Evolutionary conservation across 441 rosid genomes (phyloP).

Genomic region (Bruguiera hainesii): DNA sequence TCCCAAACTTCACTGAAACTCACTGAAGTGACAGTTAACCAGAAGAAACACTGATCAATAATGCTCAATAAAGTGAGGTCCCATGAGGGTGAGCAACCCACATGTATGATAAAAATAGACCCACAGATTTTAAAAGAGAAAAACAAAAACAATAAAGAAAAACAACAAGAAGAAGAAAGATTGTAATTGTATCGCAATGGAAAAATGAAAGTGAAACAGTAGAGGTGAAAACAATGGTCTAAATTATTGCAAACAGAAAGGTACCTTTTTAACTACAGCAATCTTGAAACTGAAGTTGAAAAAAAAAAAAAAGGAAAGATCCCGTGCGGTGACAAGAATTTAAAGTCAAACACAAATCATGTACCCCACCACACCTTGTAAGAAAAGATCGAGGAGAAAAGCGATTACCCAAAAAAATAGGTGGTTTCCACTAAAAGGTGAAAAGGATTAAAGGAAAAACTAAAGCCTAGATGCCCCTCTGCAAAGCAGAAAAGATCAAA

Average conservation of each 20-base stretch:
- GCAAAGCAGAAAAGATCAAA: not conserved
- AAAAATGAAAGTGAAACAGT: not conserved
- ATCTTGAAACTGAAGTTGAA: slow-evolving; percentile 13
- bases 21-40: slow-evolving; percentile 23
- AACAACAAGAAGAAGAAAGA: not conserved
- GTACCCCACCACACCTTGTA: slow-evolving; percentile 20
- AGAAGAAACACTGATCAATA: slow-evolving; percentile 17
- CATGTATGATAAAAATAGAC: slow-evolving; percentile 9
- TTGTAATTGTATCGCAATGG: not conserved
- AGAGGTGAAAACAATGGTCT: not conserved
- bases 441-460: not conserved
- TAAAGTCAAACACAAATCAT: slow-evolving; percentile 28
- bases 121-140: not conserved
- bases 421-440: not conserved
- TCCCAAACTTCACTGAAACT: slow-evolving; percentile 37
- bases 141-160: not conserved
- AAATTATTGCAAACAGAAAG: slow-evolving; percentile 15
- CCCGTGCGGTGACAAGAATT: slow-evolving; percentile 17
- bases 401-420: not conserved
- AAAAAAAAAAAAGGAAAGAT: slow-evolving; percentile 28
- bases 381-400: no score
- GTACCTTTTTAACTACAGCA: slow-evolving; percentile 29
- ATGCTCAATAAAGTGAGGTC: slow-evolving; percentile 17
- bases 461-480: not conserved
- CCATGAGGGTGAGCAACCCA: slow-evolving; percentile 21